phyloP scores from a whole-genome alignment of 306 rosid species.

The Senna tora region DNA sequence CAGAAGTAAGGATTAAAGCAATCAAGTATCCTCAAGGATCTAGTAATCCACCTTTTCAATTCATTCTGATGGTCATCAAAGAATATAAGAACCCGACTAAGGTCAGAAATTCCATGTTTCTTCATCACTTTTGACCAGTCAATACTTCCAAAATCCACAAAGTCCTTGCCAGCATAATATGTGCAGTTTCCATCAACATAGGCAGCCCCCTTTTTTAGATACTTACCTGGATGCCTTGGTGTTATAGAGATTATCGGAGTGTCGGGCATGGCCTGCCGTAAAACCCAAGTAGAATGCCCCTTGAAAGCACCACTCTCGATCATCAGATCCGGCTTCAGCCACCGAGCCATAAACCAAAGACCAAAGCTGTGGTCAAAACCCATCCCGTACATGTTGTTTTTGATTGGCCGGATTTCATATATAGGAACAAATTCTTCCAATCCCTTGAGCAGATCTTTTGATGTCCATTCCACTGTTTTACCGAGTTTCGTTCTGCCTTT shows the following conservation, averaged over 20 bases:
- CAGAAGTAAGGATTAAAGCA: conserved; percentile 25
- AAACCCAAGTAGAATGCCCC: conserved; percentile 99
- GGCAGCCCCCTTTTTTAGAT: conserved; percentile 94
- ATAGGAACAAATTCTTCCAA: conserved; percentile 92
- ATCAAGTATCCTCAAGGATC: conserved; percentile 33
- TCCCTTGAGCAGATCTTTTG: conserved; percentile 86
- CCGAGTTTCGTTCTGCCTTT: conserved; percentile 99
- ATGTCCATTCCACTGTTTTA: conserved; percentile 90
- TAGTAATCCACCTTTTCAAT: conserved; percentile 67
- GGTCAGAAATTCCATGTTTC: conserved; percentile 70
- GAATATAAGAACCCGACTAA: conserved; percentile 75
- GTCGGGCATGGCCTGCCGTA: conserved; percentile 93
- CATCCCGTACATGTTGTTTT: conserved; percentile 94
- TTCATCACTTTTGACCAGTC: conserved; percentile 77
- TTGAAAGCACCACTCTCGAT: conserved; percentile 99
- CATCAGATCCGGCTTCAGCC: conserved; percentile 95
- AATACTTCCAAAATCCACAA: conserved; percentile 90
- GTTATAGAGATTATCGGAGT: conserved; percentile 75
- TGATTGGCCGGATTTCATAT: conserved; percentile 87
- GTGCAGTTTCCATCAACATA: conserved; percentile 97
- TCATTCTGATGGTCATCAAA: conserved; percentile 99
- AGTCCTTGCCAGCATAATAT: conserved; percentile 94
- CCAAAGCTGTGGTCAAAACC: conserved; percentile 99
- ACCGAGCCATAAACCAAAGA: conserved; percentile 90
- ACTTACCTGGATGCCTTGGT: conserved; percentile 97